Base-by-base conservation (phyloP, 2,329 filamentous ascomycete genomes). In the Aspergillus sp. region DNA sequence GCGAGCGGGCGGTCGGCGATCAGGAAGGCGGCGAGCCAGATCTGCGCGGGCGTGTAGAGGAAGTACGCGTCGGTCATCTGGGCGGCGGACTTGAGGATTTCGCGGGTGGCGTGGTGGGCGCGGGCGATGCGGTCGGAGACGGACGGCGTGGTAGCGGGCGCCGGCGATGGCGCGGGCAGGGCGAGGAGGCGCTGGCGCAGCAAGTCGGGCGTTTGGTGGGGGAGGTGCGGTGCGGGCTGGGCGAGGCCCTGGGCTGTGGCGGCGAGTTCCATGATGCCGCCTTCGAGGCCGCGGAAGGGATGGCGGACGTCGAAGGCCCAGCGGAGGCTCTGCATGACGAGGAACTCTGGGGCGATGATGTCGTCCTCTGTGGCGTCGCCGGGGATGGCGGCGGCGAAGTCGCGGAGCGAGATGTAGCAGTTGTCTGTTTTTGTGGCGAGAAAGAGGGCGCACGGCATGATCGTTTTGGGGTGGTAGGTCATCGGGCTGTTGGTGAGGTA, bases 11-110 rank as follows among this genome's bases (percentile, higher is more conserved):
- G 62, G 66, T 97, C 93, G 0, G 86, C 89, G 47, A 95, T 80
- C 13, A 87, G 79, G 24, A 96, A 74, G 0, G 92, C 85, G 0
- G 90, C 87, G 54, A 97, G 81, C 85, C 92, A 92, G 68, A 97
- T 95, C 70, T 99, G 94, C 20, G 89, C 88, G 0, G 94, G 94
- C 0, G 93, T 93, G 74, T 89, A 97, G 71, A 96, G 87, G 73
- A 97, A 96, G 75, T 97, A 97, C n/a, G 84, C 91, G 64, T 99
- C 94, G 22, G 93, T 96, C 55, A 96, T 81, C 47, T 95, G 77
- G 0, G 91, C 89, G 52, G 89, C 88, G 50, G 85, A 87, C 66
- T 90, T 90, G 50, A 95, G 82, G 44, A 90, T 79, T 17, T 86
- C 83, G 40, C 88, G 82, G 0, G 92, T 88, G 48, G 80, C 81